These are phyloP conservation scores for Phanerodontia chrysosporium DNA, from an alignment of 768 basidiomycete genomes.

Conservation along the genomic window DNA sequence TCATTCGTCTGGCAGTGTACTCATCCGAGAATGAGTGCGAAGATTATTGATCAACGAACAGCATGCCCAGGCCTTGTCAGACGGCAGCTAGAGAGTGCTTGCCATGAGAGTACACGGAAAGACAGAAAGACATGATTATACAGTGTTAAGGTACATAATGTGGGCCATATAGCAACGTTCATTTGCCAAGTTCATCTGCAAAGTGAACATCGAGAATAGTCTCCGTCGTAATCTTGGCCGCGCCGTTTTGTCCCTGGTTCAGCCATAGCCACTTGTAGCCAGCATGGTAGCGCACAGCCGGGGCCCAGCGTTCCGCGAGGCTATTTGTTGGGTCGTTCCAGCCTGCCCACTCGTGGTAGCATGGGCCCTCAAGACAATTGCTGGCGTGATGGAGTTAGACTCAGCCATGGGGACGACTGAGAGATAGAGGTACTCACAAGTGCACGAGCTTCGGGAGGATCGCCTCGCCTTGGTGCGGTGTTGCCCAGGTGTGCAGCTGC, in stretches of 20 bases:
- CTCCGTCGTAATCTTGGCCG: conserved; percentile 27
- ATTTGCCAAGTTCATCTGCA: conserved; percentile 28
- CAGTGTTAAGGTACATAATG: too few relatives aligned
- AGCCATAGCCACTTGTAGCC: conserved; percentile 53
- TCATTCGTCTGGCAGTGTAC: too few relatives aligned
- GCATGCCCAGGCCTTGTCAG: too few relatives aligned
- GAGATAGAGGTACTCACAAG: conserved; percentile 36
- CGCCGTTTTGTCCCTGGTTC: conserved; percentile 25
- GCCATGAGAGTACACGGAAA: too few relatives aligned
- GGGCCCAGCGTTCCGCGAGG: conserved; percentile 39
- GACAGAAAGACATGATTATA: too few relatives aligned
- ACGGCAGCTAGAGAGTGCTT: too few relatives aligned
- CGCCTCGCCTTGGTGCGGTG: conserved; percentile 38
- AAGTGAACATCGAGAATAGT: conserved; percentile 33
- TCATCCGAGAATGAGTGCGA: too few relatives aligned
- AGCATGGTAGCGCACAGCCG: conserved; percentile 40
- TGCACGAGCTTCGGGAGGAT: conserved; percentile 46
- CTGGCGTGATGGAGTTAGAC: conserved; percentile 19
- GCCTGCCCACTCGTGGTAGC: conserved; percentile 41
- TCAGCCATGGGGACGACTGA: conserved; percentile 1
- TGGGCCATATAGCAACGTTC: too few relatives aligned
- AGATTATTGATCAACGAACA: too few relatives aligned
- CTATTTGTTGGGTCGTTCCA: conserved; percentile 38
- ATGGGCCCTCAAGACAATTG: conserved; percentile 34
- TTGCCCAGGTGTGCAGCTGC: conserved; percentile 33